Conservation (phyloP, 306 rosid genomes). For the Ormosia emarginata region DNA sequence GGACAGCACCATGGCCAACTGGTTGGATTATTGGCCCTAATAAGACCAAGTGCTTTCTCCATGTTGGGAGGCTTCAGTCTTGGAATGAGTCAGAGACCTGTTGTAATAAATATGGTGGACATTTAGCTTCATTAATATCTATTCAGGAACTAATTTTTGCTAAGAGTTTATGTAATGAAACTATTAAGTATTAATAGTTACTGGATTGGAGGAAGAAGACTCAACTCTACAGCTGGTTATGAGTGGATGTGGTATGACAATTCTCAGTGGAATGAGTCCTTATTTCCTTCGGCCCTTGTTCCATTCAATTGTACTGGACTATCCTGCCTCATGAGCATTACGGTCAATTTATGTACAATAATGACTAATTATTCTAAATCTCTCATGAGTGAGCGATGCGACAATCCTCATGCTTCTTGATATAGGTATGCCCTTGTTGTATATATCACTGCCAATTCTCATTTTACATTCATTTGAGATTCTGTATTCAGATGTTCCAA, state of each 20-base stretch:
- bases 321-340: slow-evolving; percentile 43
- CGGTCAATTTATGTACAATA: slow-evolving; percentile 53
- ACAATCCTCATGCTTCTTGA: slow-evolving; percentile 49
- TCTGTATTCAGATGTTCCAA: not conserved
- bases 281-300: slow-evolving; percentile 28
- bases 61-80: slow-evolving; percentile 37
- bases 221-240: slow-evolving; percentile 47
- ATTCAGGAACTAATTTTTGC: slow-evolving; percentile 58
- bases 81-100: slow-evolving; percentile 85
- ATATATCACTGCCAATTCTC: not conserved
- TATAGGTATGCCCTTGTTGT: slow-evolving; percentile 48
- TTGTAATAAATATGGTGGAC: slow-evolving; percentile 65
- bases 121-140: slow-evolving; percentile 58
- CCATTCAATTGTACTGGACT: slow-evolving; percentile 46
- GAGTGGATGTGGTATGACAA: slow-evolving; percentile 85
- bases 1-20: slow-evolving; percentile 63
- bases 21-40: slow-evolving; percentile 66
- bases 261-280: slow-evolving; percentile 64
- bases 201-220: slow-evolving; percentile 83
- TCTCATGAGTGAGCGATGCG: slow-evolving; percentile 56
- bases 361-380: slow-evolving; percentile 43
- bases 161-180: slow-evolving; percentile 49
- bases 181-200: slow-evolving; percentile 36
- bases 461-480: not conserved
- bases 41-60: slow-evolving; percentile 63